A percentile compares a stretch with the other conserved stretches of the same genome.
Evolutionary conservation across 2,329 filamentous ascomycete genomes (phyloP).

Genomic region (Hypoxylon sp.): DNA sequence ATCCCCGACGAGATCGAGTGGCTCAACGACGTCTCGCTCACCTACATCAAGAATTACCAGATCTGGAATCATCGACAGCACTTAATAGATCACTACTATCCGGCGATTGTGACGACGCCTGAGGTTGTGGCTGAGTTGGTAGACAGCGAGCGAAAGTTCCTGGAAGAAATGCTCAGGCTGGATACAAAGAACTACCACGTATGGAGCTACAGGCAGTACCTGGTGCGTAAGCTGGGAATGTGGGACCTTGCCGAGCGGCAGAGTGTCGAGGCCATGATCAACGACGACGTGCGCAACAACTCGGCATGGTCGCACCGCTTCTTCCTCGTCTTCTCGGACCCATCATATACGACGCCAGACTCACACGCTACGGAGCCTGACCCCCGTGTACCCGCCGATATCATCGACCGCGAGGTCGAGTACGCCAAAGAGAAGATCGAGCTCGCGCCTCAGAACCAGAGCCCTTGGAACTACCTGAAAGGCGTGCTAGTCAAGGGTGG

Average conservation of each 20-base stretch:
- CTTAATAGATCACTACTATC: constrained; percentile 72
- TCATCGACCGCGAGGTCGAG: constrained; percentile 81
- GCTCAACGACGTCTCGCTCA: constrained; percentile 86
- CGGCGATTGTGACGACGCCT: constrained; percentile 72
- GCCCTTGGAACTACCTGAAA: constrained; percentile 91
- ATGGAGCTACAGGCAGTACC: constrained; percentile 91
- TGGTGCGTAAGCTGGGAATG: constrained; percentile 75
- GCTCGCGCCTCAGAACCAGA: constrained; percentile 92
- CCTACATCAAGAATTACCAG: constrained; percentile 97
- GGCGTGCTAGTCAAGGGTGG: constrained; percentile 80
- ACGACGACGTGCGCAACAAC: constrained; percentile 91
- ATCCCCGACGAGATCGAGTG: constrained; percentile 83
- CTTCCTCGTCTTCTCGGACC: constrained; percentile 86
- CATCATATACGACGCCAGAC: constrained; percentile 63
- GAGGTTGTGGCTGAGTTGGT: constrained; percentile 71
- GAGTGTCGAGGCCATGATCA: constrained; percentile 80
- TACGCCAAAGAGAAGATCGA: constrained; percentile 81
- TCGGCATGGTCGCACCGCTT: constrained; percentile 98
- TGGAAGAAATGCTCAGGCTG: constrained; percentile 82
- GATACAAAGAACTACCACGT: constrained; percentile 99
- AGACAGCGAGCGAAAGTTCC: constrained; percentile 79
- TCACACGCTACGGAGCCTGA: constrained; percentile 67
- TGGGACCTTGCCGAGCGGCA: constrained; percentile 71
- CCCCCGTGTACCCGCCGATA: constrained; percentile 69
- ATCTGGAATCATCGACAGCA: constrained; percentile 87